A percentile compares a stretch with the other conserved stretches of the same genome.
Evolutionary conservation across 768 basidiomycete genomes (phyloP).

Genomic region (Boletellus emodensis): DNA sequence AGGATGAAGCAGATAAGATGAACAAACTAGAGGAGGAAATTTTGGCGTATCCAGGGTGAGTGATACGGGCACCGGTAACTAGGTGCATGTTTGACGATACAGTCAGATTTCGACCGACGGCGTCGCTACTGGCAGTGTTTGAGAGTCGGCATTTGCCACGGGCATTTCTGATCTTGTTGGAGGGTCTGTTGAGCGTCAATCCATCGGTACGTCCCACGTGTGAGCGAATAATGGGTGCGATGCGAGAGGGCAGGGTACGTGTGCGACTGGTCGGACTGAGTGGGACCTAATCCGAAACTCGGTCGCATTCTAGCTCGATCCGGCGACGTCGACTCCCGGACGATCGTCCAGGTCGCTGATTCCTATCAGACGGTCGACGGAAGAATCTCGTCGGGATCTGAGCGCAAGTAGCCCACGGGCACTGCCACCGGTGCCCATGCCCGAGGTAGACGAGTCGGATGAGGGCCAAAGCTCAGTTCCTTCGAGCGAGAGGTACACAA

Average conservation of each 20-base stretch:
- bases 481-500: conserved; percentile 7
- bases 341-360: conserved; percentile 20
- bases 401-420: conserved; percentile 11
- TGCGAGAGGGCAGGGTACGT: conserved; percentile 71
- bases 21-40: conserved; percentile 72
- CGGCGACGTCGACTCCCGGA: conserved; percentile 8
- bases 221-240: conserved; percentile 64
- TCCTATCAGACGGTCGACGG: conserved; percentile 17
- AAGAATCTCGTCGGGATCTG: conserved; percentile 9
- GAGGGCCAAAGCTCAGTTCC: not conserved
- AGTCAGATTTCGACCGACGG: conserved; percentile 49
- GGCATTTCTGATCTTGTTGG: conserved; percentile 67
- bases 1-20: conserved; percentile 60
- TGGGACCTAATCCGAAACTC: not conserved
- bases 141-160: conserved; percentile 70
- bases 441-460: conserved; percentile 2
- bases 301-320: conserved; percentile 27
- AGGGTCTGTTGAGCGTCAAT: conserved; percentile 60
- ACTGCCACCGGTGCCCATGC: conserved; percentile 13
- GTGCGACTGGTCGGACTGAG: not conserved
- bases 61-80: not conserved
- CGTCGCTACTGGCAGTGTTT: conserved; percentile 51
- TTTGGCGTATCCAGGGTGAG: conserved; percentile 66
- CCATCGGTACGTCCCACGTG: conserved; percentile 65
- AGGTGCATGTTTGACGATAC: conserved; percentile 7